Percentiles rank a stretch among this genome's conserved stretches.
phyloP scores from a whole-genome alignment of 2,329 filamentous ascomycete species.

The Lachnum nothofagi region DNA sequence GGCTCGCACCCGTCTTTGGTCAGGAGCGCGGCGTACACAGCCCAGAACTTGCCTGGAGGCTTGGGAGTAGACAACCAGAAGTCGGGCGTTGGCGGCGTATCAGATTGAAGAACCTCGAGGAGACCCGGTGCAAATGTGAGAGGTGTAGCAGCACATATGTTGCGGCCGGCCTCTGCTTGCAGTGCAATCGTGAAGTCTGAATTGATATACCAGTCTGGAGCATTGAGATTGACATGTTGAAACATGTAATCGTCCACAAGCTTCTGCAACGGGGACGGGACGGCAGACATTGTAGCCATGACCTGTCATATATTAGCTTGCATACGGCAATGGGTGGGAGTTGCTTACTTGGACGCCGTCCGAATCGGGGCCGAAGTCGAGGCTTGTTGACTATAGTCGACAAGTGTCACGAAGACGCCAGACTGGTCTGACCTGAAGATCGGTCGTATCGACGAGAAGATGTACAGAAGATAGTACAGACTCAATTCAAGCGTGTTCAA shows the following conservation, averaged over 20 bases:
- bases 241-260: not conserved
- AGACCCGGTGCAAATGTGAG: not conserved
- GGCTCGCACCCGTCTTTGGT: not conserved
- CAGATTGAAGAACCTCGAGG: not conserved
- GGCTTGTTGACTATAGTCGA: too few relatives aligned
- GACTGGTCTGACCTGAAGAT: not conserved
- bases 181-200: not conserved
- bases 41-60: not conserved
- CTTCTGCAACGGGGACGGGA: not conserved
- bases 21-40: not conserved
- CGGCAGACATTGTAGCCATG: not conserved
- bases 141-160: not conserved
- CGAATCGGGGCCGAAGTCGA: too few relatives aligned
- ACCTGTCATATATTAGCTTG: not conserved
- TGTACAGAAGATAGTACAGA: not conserved
- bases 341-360: not conserved
- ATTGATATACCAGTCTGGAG: not conserved
- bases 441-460: not conserved
- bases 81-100: not conserved
- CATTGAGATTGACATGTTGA: not conserved
- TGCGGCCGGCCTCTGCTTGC: not conserved
- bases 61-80: not conserved
- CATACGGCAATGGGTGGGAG: not conserved
- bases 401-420: not conserved
- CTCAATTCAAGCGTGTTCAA: not conserved